phyloP scores from a whole-genome alignment of 1,284 basidiomycete species.

The Melampsora larici-populina region DNA sequence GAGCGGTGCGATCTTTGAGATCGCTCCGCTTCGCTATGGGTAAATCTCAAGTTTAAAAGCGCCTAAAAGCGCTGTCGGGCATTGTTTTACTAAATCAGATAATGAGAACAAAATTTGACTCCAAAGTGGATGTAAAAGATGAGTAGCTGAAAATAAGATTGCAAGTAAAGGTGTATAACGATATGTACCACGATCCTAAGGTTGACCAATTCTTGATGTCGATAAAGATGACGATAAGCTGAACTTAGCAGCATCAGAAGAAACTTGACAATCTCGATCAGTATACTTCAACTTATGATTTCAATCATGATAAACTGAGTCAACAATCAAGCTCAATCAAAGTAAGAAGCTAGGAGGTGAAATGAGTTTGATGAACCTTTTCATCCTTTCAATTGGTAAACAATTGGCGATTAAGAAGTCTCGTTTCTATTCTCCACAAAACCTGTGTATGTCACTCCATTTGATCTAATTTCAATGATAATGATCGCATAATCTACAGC shows the following conservation, averaged over 20 bases:
- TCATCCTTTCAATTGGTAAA: too few relatives aligned
- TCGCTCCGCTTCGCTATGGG: too few relatives aligned
- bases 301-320: constrained; percentile 82
- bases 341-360: constrained; percentile 62
- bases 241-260: constrained; percentile 81
- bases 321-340: constrained; percentile 69
- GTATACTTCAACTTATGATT: constrained; percentile 86
- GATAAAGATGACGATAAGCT: constrained; percentile 56
- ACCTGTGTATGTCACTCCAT: too few relatives aligned
- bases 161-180: constrained; percentile 92
- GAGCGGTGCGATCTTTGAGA: too few relatives aligned
- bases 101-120: constrained; percentile 85
- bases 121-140: constrained; percentile 71
- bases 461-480: too few relatives aligned
- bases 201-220: constrained; percentile 60
- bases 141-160: too few relatives aligned
- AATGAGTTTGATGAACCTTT: not conserved
- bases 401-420: too few relatives aligned
- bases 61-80: too few relatives aligned
- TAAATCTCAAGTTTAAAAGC: too few relatives aligned
- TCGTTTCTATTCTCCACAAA: too few relatives aligned
- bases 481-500: too few relatives aligned
- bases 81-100: constrained; percentile 82
- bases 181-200: constrained; percentile 89
- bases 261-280: constrained; percentile 93